A percentile compares a stretch with the other conserved stretches of the same genome.
phyloP scores from a whole-genome alignment of 805 yeast species.

The Barnettozyma populi region DNA sequence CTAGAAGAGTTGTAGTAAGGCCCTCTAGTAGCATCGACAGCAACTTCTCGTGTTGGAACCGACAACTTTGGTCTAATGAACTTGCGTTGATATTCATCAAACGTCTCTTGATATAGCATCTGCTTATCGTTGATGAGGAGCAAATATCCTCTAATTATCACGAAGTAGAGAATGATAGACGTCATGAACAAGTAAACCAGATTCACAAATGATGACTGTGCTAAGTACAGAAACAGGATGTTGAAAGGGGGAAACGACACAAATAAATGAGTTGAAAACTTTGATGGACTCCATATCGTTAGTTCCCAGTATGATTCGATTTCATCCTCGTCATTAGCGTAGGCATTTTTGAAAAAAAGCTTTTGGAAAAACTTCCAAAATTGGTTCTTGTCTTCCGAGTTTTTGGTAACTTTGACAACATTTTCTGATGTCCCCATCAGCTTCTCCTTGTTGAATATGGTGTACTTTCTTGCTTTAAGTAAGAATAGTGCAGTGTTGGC shows the following conservation, averaged over 20 bases:
- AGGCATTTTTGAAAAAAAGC: not conserved
- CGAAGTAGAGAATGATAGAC: constrained; percentile 33
- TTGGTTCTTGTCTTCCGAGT: not conserved
- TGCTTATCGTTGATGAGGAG: constrained; percentile 52
- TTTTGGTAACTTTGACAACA: constrained; percentile 17
- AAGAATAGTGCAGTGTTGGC: constrained; percentile 19
- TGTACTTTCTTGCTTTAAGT: constrained; percentile 22
- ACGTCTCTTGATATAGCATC: constrained; percentile 51
- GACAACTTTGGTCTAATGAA: constrained; percentile 54
- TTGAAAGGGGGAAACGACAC: constrained; percentile 57
- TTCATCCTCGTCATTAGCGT: constrained; percentile 10
- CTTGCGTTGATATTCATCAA: constrained; percentile 59
- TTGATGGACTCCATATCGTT: constrained; percentile 62
- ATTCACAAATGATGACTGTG: constrained; percentile 34
- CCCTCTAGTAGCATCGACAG: constrained; percentile 49
- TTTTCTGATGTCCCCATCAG: constrained; percentile 12
- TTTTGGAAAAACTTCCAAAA: constrained; percentile 1
- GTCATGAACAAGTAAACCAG: constrained; percentile 31
- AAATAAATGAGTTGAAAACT: constrained; percentile 45
- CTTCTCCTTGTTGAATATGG: constrained; percentile 21
- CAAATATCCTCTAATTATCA: constrained; percentile 40
- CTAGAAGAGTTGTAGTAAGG: constrained; percentile 21
- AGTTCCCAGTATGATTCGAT: constrained; percentile 45
- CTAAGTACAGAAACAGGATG: constrained; percentile 35
- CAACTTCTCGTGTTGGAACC: constrained; percentile 50